Evolutionary conservation across 306 rosid genomes (phyloP).

Genomic region (Morella rubra): DNA sequence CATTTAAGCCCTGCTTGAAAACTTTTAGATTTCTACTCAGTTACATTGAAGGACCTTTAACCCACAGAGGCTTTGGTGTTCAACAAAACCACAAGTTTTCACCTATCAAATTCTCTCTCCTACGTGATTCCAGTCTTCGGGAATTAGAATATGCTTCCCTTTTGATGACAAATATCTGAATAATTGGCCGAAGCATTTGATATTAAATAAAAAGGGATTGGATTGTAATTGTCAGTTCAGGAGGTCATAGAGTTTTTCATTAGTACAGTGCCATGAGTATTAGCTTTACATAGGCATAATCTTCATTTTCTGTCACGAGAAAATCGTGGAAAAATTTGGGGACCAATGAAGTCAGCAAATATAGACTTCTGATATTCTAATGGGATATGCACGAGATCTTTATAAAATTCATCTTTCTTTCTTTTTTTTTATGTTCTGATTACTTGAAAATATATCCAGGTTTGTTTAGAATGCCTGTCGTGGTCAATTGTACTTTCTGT

Average conservation of each 20-base stretch:
- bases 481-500: conserved; percentile 16
- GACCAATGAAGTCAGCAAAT: background rate
- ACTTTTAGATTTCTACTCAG: background rate
- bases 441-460: conserved; percentile 51
- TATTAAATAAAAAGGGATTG: background rate
- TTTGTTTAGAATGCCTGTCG: conserved; percentile 17
- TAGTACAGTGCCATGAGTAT: background rate
- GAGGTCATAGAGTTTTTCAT: background rate
- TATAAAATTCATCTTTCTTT: background rate
- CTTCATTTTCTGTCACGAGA: background rate
- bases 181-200: background rate
- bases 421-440: background rate
- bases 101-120: background rate
- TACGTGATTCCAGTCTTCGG: background rate
- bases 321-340: background rate
- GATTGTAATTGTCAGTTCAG: background rate
- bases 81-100: background rate
- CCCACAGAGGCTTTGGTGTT: background rate
- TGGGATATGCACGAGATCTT: background rate
- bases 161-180: background rate
- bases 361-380: background rate
- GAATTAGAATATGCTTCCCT: background rate
- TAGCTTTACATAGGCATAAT: background rate
- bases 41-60: background rate
- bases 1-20: conserved; percentile 1